A percentile compares a stretch with the other conserved stretches of the same genome.
Evolutionary conservation across 768 basidiomycete species (phyloP).

Genomic region (Clathrus columnatus): DNA sequence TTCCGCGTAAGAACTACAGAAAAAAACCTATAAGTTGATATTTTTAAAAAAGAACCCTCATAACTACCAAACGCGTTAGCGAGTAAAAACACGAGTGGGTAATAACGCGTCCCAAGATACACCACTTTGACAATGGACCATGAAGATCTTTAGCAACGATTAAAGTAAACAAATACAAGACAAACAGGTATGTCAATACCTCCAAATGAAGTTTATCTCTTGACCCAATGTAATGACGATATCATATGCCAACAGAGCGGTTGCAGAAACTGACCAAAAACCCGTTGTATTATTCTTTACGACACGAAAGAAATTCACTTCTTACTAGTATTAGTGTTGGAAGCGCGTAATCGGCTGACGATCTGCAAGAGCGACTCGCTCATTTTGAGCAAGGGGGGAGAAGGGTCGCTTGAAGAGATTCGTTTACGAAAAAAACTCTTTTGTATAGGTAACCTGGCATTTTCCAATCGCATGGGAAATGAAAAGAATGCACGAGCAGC

Average conservation of each 20-base stretch:
- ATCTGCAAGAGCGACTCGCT: background rate
- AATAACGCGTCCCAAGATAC: background rate
- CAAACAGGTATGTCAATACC: background rate
- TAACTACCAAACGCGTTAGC: background rate
- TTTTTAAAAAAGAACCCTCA: background rate
- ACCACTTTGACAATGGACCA: background rate
- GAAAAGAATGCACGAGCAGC: too few relatives aligned
- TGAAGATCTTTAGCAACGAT: background rate
- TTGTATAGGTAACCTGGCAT: too few relatives aligned
- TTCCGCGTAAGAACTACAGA: background rate
- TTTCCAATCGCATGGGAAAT: too few relatives aligned
- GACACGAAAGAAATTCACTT: background rate
- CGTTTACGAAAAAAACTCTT: too few relatives aligned
- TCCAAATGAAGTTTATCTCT: background rate
- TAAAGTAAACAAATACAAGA: background rate
- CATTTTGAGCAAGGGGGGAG: background rate
- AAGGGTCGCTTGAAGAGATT: too few relatives aligned
- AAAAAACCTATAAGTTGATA: background rate
- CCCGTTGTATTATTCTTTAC: background rate
- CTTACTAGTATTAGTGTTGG: background rate
- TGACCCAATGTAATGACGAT: background rate
- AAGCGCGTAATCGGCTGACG: background rate
- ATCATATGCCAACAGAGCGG: background rate
- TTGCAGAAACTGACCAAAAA: background rate
- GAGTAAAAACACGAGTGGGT: background rate